These are phyloP conservation scores for Cydonia oblonga DNA, from an alignment of 331 rosid species.

Conservation along the genomic window DNA sequence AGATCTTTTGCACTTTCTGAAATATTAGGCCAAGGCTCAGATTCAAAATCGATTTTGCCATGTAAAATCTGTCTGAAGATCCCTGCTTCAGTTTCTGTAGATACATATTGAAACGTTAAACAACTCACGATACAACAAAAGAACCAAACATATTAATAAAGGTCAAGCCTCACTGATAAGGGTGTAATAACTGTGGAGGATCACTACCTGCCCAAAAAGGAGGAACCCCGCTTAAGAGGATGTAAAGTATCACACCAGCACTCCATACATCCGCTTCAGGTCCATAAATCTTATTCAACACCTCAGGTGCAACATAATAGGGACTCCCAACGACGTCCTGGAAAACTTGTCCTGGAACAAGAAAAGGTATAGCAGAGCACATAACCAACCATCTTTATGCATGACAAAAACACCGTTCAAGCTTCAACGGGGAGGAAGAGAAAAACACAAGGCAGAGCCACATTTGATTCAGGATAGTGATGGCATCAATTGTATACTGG, in stretches of 20 bases:
- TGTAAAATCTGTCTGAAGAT: constrained; percentile 69
- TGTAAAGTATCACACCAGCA: constrained; percentile 88
- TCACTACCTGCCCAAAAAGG: constrained; percentile 88
- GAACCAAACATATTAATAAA: not conserved
- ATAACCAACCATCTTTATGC: not conserved
- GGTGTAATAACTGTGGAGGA: not conserved
- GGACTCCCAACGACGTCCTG: constrained; percentile 81
- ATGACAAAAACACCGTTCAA: not conserved
- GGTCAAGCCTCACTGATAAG: not conserved
- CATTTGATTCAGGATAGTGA: not conserved
- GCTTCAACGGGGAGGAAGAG: not conserved
- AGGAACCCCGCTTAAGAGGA: constrained; percentile 79
- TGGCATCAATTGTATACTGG: not conserved
- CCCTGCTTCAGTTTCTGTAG: constrained; percentile 73
- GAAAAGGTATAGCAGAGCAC: constrained; percentile 4
- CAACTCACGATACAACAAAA: not conserved
- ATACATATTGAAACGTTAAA: constrained; percentile 10
- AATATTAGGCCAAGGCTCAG: constrained; percentile 80
- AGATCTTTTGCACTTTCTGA: constrained; percentile 76
- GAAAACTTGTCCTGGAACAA: constrained; percentile 56
- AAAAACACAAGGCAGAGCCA: not conserved
- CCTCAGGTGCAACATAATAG: constrained; percentile 85
- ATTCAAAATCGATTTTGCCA: constrained; percentile 59
- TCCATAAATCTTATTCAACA: constrained; percentile 66
- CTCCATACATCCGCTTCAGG: constrained; percentile 90